phyloP scores from a whole-genome alignment of 495 filamentous ascomycete species.

The Geopyxis carbonaria region DNA sequence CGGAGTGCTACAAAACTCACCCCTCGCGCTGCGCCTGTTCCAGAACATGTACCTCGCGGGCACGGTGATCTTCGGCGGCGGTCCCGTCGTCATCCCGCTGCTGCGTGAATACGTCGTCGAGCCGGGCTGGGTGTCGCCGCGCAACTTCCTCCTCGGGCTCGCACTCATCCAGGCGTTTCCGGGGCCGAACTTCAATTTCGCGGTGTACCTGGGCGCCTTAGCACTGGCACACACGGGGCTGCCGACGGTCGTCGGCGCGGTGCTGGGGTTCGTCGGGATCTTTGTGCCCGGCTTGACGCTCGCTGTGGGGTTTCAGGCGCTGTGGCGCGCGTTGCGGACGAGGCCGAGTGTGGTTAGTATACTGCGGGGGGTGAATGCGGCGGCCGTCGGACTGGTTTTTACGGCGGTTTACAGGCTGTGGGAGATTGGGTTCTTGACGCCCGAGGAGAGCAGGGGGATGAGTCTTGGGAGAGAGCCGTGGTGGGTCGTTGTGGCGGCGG shows the following conservation, averaged over 20 bases:
- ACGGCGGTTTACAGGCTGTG: slow-evolving; percentile 76
- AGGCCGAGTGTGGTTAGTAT: slow-evolving; percentile 37
- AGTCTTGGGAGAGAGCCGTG: slow-evolving; percentile 51
- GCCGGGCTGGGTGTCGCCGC: slow-evolving; percentile 60
- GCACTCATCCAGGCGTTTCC: slow-evolving; percentile 73
- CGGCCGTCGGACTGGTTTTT: slow-evolving; percentile 62
- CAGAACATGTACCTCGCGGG: slow-evolving; percentile 70
- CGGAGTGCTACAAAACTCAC: slow-evolving; percentile 28
- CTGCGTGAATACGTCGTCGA: slow-evolving; percentile 61
- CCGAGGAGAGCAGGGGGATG: slow-evolving; percentile 31
- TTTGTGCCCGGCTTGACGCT: slow-evolving; percentile 54
- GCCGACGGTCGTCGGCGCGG: slow-evolving; percentile 42
- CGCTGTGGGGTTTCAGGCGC: slow-evolving; percentile 46
- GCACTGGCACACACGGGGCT: slow-evolving; percentile 29
- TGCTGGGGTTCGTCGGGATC: slow-evolving; percentile 53
- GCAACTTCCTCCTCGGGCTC: slow-evolving; percentile 69
- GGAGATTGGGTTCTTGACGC: slow-evolving; percentile 55
- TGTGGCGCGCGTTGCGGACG: slow-evolving; percentile 47
- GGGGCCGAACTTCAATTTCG: slow-evolving; percentile 80
- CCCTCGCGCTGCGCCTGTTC: slow-evolving; percentile 47
- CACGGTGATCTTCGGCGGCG: slow-evolving; percentile 80
- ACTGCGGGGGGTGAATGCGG: slow-evolving; percentile 55
- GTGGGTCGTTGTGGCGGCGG: slow-evolving; percentile 54
- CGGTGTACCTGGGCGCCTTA: slow-evolving; percentile 56
- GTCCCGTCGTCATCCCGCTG: slow-evolving; percentile 70